Base-by-base conservation (phyloP, 805 yeast genomes). In the Yamadazyma scolyti region DNA sequence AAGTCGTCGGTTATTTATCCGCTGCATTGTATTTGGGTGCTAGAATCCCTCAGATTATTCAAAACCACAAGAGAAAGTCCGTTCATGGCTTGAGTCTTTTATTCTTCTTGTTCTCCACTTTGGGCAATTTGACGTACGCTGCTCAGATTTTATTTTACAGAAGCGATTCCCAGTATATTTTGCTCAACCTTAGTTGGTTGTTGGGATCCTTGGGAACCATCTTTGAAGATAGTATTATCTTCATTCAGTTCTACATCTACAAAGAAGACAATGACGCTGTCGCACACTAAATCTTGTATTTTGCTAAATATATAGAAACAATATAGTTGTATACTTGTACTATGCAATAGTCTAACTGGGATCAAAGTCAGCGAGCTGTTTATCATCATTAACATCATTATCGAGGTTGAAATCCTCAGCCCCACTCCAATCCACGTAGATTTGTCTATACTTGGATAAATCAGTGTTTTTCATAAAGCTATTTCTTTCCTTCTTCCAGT, bases 41-140 rank as follows among this genome's bases (percentile, higher is more conserved):
- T 3, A 62, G 87, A 42, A 71, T 49, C 46, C 98, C 98, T 0
- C 98, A 90, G 57, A 82, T 90, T 32, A 61, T 73, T 35, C 94
- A 84, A 50, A 90, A 90, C 58, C 75, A 79, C 53, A 65, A 65
- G 27, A 74, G 95, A 42, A 77, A 79, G 47, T 82, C 95, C 4
- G 88, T 88, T 33, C 72, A 76, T 34, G 97, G 97, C 2, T 79
- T 93, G 46, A 82, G 96, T 34, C 73, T 90, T 40, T 72, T 86
- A 31, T 84, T 83, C 57, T 82, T 83, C 60, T 56, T 83, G 42
- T 77, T 82, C 41, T 80, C 89, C 18, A 73, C 82, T 7, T 60
- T 82, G 46, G 94, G 93, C 12, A 83, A 83, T 52, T 48, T 82
- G 40, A 79, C 90, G 4, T 84, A 81, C 46, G 84, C 88, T 14